phyloP scores from a whole-genome alignment of 2,329 filamentous ascomycete species.

The Zymoseptoria tritici region DNA sequence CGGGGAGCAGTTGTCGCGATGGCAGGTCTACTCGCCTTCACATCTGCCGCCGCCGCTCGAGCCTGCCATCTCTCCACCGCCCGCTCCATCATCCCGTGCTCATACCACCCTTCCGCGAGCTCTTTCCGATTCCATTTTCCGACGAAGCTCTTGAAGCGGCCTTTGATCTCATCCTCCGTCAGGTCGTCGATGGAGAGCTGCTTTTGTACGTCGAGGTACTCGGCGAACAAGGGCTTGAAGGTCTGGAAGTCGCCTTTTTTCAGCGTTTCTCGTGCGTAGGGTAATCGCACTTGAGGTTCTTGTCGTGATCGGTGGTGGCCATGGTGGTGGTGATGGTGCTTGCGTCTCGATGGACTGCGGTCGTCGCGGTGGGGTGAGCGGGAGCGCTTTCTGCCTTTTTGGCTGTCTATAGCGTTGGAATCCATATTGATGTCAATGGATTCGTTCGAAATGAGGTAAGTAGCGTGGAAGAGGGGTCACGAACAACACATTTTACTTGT shows the following conservation, averaged over 20 bases:
- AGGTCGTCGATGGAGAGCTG: conserved; percentile 60
- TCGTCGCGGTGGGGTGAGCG: conserved; percentile 18
- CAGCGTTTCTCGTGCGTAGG: conserved; percentile 42
- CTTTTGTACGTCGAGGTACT: conserved; percentile 87
- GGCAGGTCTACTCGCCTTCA: neutral
- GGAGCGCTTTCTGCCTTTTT: conserved; percentile 21
- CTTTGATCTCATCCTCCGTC: conserved; percentile 65
- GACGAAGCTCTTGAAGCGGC: conserved; percentile 90
- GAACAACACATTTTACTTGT: neutral
- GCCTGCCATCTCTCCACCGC: conserved; percentile 32
- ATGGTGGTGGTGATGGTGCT: conserved; percentile 8
- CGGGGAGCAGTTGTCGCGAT: conserved; percentile 22
- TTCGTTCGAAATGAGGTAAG: neutral
- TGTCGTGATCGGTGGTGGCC: conserved; percentile 2
- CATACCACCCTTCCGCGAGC: conserved; percentile 88
- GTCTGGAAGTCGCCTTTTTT: conserved; percentile 59
- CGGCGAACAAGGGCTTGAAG: conserved; percentile 67
- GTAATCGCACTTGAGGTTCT: conserved; percentile 12
- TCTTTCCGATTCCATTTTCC: conserved; percentile 87
- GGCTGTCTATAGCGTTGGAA: neutral
- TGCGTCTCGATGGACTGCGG: neutral
- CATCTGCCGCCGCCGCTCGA: conserved; percentile 10
- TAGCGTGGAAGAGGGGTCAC: neutral
- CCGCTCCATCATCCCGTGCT: conserved; percentile 60
- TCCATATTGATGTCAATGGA: neutral